Conservation (phyloP, 805 yeast genomes). For the Lipomyces yamadae region DNA sequence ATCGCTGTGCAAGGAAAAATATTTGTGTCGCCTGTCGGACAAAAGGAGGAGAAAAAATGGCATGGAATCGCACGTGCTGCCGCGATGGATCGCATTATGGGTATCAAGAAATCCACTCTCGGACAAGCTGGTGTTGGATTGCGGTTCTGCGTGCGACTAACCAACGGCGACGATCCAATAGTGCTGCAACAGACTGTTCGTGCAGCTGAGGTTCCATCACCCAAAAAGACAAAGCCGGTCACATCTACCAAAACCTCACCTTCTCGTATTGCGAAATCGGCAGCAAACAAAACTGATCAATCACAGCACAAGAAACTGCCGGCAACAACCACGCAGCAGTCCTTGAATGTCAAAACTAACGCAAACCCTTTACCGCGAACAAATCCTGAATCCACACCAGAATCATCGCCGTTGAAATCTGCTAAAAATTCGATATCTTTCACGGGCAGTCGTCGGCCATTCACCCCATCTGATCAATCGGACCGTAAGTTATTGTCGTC, state of each 20-base stretch:
- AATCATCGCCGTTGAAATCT: not conserved
- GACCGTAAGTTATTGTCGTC: slow-evolving; percentile 7
- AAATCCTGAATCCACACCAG: not conserved
- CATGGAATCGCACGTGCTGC: slow-evolving; percentile 32
- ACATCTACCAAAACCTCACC: slow-evolving; percentile 3
- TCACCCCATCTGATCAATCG: not conserved
- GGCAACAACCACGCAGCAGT: not conserved
- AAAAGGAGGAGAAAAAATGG: slow-evolving; percentile 34
- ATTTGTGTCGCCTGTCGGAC: slow-evolving; percentile 25
- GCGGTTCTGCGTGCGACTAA: slow-evolving; percentile 3
- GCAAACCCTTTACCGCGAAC: not conserved
- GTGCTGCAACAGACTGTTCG: not conserved
- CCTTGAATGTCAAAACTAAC: not conserved
- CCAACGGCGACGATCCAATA: not conserved
- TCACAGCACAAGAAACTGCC: not conserved
- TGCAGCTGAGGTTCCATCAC: not conserved
- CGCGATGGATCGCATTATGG: slow-evolving; percentile 30
- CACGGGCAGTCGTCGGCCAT: not conserved
- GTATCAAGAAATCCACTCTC: not conserved
- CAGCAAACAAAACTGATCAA: not conserved
- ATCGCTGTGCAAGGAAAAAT: slow-evolving; percentile 19
- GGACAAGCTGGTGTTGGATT: not conserved
- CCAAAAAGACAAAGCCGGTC: not conserved
- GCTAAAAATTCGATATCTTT: not conserved
- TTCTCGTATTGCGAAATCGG: not conserved